Base-by-base conservation (phyloP, 2,329 filamentous ascomycete species). In the Colletotrichum chlorophyti region DNA sequence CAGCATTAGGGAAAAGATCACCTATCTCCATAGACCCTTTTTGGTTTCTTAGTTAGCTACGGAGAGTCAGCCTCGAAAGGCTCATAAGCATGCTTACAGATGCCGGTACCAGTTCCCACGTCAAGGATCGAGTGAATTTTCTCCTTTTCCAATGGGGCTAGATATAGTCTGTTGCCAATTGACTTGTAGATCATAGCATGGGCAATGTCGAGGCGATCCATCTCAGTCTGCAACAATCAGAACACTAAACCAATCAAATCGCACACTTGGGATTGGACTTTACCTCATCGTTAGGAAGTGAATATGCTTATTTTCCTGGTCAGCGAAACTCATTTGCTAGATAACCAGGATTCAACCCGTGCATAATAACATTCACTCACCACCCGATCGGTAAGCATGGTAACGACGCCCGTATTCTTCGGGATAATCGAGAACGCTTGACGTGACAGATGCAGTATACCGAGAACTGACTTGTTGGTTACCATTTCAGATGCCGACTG, bases 61-160 rank as follows among this genome's bases (percentile, higher is more conserved):
- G 24, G 15, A 42, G 19, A 6, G 17, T 21, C 2, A 3, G 14
- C 4, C 2, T 17, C 14, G 8, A 8, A 6, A 6, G n/a, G n/a
- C 6, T 11, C 17, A 48, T n/a, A 6, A 6, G 14, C 9, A 12
- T 14, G n/a, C 21, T 0, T 55, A 65, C 85, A 88, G 57, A 86
- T 84, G 3, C 85, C 85, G 1, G 83, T 85, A 12, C 86, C 86
- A 6, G 82, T 86, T 37, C 84, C 83, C 7, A 87, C 71, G 63
- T 87, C 83, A 10, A 87, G 72, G n/a, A 86, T 79, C 14, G 74
- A 74, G 5, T 58, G 26, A 0, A 42, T 14, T 12, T 23, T 29
- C 2, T 35, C 34, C n/a, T 29, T 41, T 5, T 11, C 26, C 5
- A 58, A 10, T 4, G 49, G 54, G 4, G 54, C 49, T 5, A 41